Evolutionary conservation across 202 grass and related monocot species (phyloP).

Genomic region (Sporobolus alterniflorus): DNA sequence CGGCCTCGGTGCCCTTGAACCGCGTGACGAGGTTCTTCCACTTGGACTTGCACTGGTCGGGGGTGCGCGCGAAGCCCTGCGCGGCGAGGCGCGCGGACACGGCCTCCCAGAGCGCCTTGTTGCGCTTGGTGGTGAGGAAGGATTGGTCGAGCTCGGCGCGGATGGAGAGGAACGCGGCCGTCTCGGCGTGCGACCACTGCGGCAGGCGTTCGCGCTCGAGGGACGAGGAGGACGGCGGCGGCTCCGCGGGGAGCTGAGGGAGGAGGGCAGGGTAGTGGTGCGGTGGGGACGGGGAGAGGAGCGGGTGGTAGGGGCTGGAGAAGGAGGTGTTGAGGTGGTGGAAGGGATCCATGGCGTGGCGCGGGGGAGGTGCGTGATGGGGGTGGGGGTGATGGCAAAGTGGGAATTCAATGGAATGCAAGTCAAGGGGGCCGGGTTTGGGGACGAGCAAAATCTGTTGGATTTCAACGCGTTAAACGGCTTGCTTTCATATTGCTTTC

Average conservation of each 20-base stretch:
- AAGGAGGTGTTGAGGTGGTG: slow-evolving; percentile 72
- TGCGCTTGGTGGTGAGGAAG: slow-evolving; percentile 94
- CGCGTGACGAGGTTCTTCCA: slow-evolving; percentile 99
- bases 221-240: background rate
- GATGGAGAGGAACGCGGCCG: slow-evolving; percentile 71
- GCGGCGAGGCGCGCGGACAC: slow-evolving; percentile 57
- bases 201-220: slow-evolving; percentile 74
- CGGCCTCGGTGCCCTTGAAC: slow-evolving; percentile 63
- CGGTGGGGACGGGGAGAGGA: slow-evolving; percentile 49
- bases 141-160: slow-evolving; percentile 75
- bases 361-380: background rate
- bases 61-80: slow-evolving; percentile 69
- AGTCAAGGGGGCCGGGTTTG: background rate
- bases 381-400: background rate
- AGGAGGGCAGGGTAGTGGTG: slow-evolving; percentile 10
- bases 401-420: background rate
- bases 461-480: slow-evolving; percentile 87
- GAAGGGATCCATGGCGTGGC: slow-evolving; percentile 74
- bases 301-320: slow-evolving; percentile 63
- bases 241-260: background rate
- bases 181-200: slow-evolving; percentile 93
- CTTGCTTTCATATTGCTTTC: slow-evolving; percentile 87
- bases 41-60: slow-evolving; percentile 99
- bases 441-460: slow-evolving; percentile 8
- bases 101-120: slow-evolving; percentile 96